These are phyloP conservation scores for Ophiosphaerella herpotricha DNA, from an alignment of 2,329 filamentous ascomycete species.

Conservation along the genomic window DNA sequence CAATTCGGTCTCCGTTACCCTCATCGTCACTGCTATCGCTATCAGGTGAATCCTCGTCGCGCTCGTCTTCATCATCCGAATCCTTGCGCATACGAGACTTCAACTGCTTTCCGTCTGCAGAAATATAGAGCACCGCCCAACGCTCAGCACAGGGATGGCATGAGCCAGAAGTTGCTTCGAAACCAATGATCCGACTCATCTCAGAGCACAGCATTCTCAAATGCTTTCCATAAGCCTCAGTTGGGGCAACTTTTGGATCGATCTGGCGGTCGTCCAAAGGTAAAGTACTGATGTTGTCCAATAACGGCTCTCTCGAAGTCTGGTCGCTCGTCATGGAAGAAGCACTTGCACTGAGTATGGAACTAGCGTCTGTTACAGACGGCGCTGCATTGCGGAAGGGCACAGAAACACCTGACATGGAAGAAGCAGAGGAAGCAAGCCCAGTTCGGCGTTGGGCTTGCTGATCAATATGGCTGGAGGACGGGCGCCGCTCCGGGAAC, in stretches of 20 bases:
- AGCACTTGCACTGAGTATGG: slow-evolving; percentile 72
- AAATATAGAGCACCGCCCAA: slow-evolving; percentile 82
- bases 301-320: slow-evolving; percentile 66
- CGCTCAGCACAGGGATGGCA: slow-evolving; percentile 81
- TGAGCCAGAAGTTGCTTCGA: slow-evolving; percentile 67
- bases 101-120: slow-evolving; percentile 70
- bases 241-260: slow-evolving; percentile 56
- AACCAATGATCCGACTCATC: slow-evolving; percentile 68
- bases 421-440: slow-evolving; percentile 54
- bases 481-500: slow-evolving; percentile 74
- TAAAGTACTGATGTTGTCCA: slow-evolving; percentile 51
- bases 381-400: slow-evolving; percentile 59
- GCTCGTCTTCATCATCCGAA: slow-evolving; percentile 64
- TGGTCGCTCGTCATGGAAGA: slow-evolving; percentile 75
- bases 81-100: slow-evolving; percentile 76
- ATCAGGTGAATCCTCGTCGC: slow-evolving; percentile 63
- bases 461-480: slow-evolving; percentile 57
- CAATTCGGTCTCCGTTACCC: slow-evolving; percentile 51
- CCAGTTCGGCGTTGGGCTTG: slow-evolving; percentile 52
- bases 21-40: slow-evolving; percentile 56
- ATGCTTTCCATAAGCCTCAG: slow-evolving; percentile 52
- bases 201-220: slow-evolving; percentile 72
- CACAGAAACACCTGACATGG: slow-evolving; percentile 54
- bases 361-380: slow-evolving; percentile 64
- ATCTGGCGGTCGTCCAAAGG: slow-evolving; percentile 29